Base-by-base conservation (phyloP, 257 asterid genomes). In the Ajuga chamaepitys region DNA sequence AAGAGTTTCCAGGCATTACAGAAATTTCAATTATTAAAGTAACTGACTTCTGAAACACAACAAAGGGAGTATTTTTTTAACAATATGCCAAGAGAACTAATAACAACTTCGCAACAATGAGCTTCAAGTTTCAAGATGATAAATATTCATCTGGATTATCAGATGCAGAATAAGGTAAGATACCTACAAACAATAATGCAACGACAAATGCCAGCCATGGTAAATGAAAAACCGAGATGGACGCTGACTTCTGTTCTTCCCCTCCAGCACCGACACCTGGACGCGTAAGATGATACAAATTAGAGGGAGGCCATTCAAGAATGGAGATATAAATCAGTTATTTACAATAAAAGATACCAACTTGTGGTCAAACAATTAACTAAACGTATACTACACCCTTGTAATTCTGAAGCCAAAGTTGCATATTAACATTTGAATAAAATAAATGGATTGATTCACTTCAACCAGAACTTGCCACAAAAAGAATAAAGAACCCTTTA, bases 191-290 rank as follows among this genome's bases (percentile, higher is more conserved):
- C 96, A 90, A 84, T 84, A 90, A 17, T 20, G 96, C 84, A 78
- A 94, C 88, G 50, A 79, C 83, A 75, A 78, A 81, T 58, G 89
- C 92, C 68, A 94, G 87, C 98, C 92, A 82, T 25, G 97, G 96
- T 71, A 94, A 66, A 63, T 82, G 88, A 66, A 80, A 74, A 67
- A 85, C 63, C 13, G 95, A 86, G 68, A 90, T 81, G 50, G 95
- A 72, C 3, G 95, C 80, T 41, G 87, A 74, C 64, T 71, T 79
- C 73, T 90, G 99, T 70, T 90, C 98, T 86, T 94, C 96, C 45
- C 97, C 99, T 78, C 99, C 98, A 45, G 95, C 96, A 45, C 99
- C 98, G 50, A 94, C 96, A 63, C 98, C 99, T 79, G 57, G 44
- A 72, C 65, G 71, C 63, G 76, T 28, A 71, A 20, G n/a, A 70